A percentile compares a stretch with the other conserved stretches of the same genome.
phyloP scores from a whole-genome alignment of 2,329 filamentous ascomycete genomes.

The Epichloe scottii region DNA sequence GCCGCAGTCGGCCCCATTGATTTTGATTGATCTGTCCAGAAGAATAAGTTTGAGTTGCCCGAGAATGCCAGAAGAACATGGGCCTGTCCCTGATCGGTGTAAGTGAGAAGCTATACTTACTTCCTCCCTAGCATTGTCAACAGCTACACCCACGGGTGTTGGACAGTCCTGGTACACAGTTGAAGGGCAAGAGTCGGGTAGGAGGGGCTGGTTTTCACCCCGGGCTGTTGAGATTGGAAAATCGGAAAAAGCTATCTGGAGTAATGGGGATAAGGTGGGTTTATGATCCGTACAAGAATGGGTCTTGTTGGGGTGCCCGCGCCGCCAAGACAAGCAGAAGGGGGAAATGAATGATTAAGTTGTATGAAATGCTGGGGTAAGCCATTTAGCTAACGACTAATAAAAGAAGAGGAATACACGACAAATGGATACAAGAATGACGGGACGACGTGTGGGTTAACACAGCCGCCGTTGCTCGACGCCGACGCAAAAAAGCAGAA shows the following conservation, averaged over 20 bases:
- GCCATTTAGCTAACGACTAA: background rate
- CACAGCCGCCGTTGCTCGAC: background rate
- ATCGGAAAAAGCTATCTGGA: background rate
- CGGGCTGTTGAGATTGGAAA: background rate
- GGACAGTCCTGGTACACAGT: background rate
- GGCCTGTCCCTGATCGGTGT: background rate
- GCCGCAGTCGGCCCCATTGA: conserved; percentile 31
- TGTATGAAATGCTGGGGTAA: background rate
- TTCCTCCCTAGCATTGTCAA: conserved; percentile 2
- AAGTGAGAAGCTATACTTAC: background rate
- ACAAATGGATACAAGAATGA: background rate
- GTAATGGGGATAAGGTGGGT: background rate
- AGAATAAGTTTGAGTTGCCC: background rate
- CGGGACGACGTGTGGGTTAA: background rate
- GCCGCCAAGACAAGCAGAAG: background rate
- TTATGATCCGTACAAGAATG: background rate
- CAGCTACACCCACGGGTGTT: background rate
- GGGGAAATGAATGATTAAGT: background rate
- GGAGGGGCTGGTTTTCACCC: background rate
- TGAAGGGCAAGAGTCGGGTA: background rate
- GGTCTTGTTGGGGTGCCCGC: background rate
- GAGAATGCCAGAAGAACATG: background rate
- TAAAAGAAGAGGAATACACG: background rate
- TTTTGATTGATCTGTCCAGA: conserved; percentile 22
- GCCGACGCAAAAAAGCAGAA: background rate